These are phyloP conservation scores for Drechslerella coelobrocha DNA, from an alignment of 2,329 filamentous ascomycete species.

Conservation along the genomic window DNA sequence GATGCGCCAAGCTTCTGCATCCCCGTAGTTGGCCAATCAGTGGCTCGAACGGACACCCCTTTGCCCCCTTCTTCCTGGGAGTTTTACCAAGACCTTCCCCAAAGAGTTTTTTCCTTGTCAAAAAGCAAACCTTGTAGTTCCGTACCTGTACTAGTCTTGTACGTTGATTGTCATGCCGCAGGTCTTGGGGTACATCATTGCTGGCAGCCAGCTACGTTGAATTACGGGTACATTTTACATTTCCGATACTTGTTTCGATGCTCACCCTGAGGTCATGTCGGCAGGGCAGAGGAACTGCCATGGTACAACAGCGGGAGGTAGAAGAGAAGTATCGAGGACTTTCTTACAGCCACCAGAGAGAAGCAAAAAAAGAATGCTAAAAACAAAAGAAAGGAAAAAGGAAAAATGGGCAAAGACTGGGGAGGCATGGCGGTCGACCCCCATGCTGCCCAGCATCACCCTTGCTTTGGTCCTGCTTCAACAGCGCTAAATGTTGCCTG, in stretches of 20 bases:
- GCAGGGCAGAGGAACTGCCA: neutral
- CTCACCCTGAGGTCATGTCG: neutral
- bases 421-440: slow-evolving; percentile 21
- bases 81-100: slow-evolving; percentile 49
- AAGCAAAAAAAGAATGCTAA: neutral
- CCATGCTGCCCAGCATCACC: slow-evolving; percentile 39
- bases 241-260: slow-evolving; percentile 32
- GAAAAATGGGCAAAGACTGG: slow-evolving; percentile 8
- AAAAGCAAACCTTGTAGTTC: slow-evolving; percentile 42
- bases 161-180: slow-evolving; percentile 48
- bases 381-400: neutral
- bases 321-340: slow-evolving; percentile 35
- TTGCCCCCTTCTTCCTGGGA: slow-evolving; percentile 40
- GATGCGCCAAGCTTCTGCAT: slow-evolving; percentile 46
- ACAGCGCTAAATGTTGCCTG: slow-evolving; percentile 51
- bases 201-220: slow-evolving; percentile 22
- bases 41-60: slow-evolving; percentile 22
- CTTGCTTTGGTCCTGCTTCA: slow-evolving; percentile 24
- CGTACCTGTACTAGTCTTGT: slow-evolving; percentile 44
- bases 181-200: slow-evolving; percentile 45
- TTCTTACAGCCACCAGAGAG: slow-evolving; percentile 29
- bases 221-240: slow-evolving; percentile 48
- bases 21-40: slow-evolving; percentile 31
- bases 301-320: slow-evolving; percentile 26
- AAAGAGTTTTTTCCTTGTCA: slow-evolving; percentile 44